These are phyloP conservation scores for Chlamydomonas incerta DNA, from an alignment of 139 green algal genomes.

Conservation along the genomic window DNA sequence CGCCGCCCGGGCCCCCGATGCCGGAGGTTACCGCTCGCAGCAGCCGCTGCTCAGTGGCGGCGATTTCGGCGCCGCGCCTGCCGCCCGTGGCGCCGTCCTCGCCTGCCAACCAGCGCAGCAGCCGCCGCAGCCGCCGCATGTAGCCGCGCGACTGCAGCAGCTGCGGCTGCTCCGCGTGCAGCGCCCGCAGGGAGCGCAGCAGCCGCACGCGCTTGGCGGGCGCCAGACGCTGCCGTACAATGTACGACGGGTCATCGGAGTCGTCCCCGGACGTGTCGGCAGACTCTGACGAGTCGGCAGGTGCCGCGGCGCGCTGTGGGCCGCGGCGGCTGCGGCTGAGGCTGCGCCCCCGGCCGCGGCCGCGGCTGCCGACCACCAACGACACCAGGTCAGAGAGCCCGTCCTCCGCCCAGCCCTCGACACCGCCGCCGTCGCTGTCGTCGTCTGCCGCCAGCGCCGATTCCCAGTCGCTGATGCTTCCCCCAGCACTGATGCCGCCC, in stretches of 20 bases:
- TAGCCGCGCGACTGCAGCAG: not conserved
- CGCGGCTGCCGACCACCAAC: not conserved
- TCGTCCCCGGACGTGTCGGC: not conserved
- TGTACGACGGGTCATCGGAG: not conserved
- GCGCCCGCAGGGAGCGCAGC: not conserved
- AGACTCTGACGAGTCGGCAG: not conserved
- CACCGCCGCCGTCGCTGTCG: not conserved
- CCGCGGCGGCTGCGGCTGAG: too few species aligned
- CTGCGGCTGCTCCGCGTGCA: slow-evolving; percentile 7
- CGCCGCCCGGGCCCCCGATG: not conserved
- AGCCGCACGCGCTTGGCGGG: not conserved
- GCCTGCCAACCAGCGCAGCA: not conserved
- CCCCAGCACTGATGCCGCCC: too few species aligned
- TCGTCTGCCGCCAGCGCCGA: too few species aligned
- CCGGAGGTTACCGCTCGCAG: not conserved
- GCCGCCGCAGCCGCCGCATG: not conserved
- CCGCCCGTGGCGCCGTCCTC: not conserved
- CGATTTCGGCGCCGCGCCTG: too few species aligned
- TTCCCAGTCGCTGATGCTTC: not conserved
- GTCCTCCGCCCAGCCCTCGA: not conserved
- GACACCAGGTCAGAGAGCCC: not conserved
- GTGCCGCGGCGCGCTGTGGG: too few species aligned
- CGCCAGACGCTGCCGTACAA: slow-evolving; percentile 1
- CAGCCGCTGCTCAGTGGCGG: not conserved
- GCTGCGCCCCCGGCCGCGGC: too few species aligned